These are phyloP conservation scores for Crithidia brevicula DNA, from an alignment of 208 protist genomes.

Conservation along the genomic window DNA sequence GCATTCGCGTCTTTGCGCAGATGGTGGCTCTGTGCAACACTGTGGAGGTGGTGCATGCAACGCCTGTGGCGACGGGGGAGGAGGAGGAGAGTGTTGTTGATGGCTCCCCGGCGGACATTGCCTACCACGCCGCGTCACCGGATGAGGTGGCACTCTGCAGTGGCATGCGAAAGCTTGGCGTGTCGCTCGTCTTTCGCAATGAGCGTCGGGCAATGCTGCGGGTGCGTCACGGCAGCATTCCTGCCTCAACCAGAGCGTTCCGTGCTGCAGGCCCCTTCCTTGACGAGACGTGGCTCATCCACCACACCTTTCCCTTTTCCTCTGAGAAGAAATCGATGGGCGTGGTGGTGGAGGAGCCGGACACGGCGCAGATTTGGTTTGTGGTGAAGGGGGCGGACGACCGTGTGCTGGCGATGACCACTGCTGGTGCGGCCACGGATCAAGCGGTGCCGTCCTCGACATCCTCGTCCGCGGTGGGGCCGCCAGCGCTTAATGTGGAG, in stretches of 20 bases:
- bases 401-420: slow-evolving; percentile 55
- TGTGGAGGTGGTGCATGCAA: slow-evolving; percentile 64
- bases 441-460: neutral
- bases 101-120: slow-evolving; percentile 6
- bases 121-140: slow-evolving; percentile 91
- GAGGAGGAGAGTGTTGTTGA: neutral
- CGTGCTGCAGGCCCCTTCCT: neutral
- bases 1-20: slow-evolving; percentile 58
- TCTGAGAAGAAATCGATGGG: slow-evolving; percentile 91
- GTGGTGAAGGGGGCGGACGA: slow-evolving; percentile 93
- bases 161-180: slow-evolving; percentile 64
- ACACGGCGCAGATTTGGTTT: slow-evolving; percentile 44
- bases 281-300: slow-evolving; percentile 61
- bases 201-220: slow-evolving; percentile 32
- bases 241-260: neutral
- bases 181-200: slow-evolving; percentile 50
- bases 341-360: slow-evolving; percentile 66
- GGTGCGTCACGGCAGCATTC: neutral
- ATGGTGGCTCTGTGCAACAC: slow-evolving; percentile 91
- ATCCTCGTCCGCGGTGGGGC: neutral
- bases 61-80: neutral
- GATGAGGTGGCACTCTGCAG: slow-evolving; percentile 95
- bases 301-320: slow-evolving; percentile 87
- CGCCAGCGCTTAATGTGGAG: slow-evolving; percentile 15
- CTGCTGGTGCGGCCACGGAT: neutral